Base-by-base conservation (phyloP, 2,329 filamentous ascomycete genomes). In the Drechslerella stenobrocha region DNA sequence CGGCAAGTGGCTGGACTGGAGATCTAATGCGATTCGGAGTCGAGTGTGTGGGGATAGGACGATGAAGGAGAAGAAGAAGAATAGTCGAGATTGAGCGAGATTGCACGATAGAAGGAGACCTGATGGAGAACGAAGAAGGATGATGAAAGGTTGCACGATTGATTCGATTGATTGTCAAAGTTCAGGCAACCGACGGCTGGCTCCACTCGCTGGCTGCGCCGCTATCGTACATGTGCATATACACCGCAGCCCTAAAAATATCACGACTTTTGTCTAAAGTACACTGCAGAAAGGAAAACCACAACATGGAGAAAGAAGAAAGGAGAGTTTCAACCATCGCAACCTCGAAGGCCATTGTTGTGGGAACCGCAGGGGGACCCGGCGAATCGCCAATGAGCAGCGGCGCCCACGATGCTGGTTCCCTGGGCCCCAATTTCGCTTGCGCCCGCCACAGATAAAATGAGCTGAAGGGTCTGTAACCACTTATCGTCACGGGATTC, bases 391-490 rank as follows among this genome's bases (percentile, higher is more conserved):
- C 63, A 67, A 67, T 67, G 55, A 67, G 32, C 20, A 11, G 20
- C 15, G 30, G 28, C 47, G 63, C 48, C 18, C 44, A 55, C 44
- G 46, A 60, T 44, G 59, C 58, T 35, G 55, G 58, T 63, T 50
- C 58, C 32, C 45, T 40, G 34, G 23, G 20, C 18, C 32, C 55
- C 56, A 59, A 67, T 67, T 59, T 67, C 63, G 63, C 63, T 67
- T 67, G 48, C 55, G 50, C 63, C 63, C 63, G 63, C 42, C 55
- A 59, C 40, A 30, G 61, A 66, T 66, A 45, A 59, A 63, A 67
- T 60, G 63, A 67, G 48, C 55, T 50, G 52, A 56, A 59, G 60
- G 52, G 42, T n/a, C 18, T 5, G 50, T 48, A n/a, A 20, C 34
- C 47, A 44, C 55, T 45, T 66, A 66, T 66, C 60, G 32, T 58